These are phyloP conservation scores for Durotheca rogersii DNA, from an alignment of 495 filamentous ascomycete species.

Conservation along the genomic window DNA sequence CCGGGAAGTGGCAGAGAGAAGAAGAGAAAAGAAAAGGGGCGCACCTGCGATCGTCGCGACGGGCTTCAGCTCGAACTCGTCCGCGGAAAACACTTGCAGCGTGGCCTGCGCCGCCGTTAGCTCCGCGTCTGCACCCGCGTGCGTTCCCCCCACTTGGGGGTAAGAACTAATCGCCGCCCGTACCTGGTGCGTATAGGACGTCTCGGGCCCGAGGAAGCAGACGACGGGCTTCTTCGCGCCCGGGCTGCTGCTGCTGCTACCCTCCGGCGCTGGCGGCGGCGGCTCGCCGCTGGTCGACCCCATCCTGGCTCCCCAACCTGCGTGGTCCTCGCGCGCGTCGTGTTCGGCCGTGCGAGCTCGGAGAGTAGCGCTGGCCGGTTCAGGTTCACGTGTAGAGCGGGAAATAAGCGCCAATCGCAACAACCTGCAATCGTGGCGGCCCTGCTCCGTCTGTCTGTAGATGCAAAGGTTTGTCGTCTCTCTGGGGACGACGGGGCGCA, in stretches of 20 bases:
- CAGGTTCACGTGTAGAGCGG: no score
- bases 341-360: no score
- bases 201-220: conserved; percentile 78
- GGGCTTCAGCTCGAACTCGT: conserved; percentile 57
- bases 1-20: neutral
- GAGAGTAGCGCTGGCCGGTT: no score
- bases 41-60: conserved; percentile 64
- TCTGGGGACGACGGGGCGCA: no score
- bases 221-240: conserved; percentile 49
- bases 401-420: no score
- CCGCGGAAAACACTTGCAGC: conserved; percentile 58
- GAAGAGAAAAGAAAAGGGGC: neutral
- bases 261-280: neutral
- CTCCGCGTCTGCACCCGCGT: no score
- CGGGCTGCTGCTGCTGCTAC: conserved; percentile 1
- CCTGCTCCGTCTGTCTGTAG: no score
- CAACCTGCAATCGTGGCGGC: no score
- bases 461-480: no score
- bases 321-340: neutral
- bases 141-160: no score
- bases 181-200: conserved; percentile 94
- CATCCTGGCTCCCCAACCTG: conserved; percentile 7
- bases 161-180: conserved; percentile 53
- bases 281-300: conserved; percentile 4
- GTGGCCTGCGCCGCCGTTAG: conserved; percentile 60